A percentile compares a stretch with the other conserved stretches of the same genome.
These are phyloP conservation scores for Pueraria montana DNA, from an alignment of 306 rosid species.

Conservation along the genomic window DNA sequence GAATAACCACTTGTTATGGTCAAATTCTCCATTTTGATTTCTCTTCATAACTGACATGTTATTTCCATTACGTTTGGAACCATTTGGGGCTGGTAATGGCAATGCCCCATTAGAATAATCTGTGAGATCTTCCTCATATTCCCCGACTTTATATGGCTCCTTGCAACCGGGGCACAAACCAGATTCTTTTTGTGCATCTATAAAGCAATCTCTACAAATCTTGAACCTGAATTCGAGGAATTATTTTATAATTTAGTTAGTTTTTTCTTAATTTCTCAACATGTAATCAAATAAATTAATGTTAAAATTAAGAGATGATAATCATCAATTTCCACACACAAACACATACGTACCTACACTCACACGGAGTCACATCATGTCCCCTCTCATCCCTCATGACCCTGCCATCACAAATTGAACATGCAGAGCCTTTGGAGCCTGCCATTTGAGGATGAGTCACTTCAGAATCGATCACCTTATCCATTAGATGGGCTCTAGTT, in stretches of 20 bases:
- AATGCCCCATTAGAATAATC: neutral
- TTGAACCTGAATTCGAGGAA: neutral
- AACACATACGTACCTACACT: constrained; percentile 5
- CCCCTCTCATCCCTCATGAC: constrained; percentile 2
- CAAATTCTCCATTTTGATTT: neutral
- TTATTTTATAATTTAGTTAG: neutral
- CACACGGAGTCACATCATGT: neutral
- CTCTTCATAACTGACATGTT: constrained; percentile 1
- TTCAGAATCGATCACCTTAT: constrained; percentile 2
- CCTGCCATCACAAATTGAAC: neutral
- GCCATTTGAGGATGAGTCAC: constrained; percentile 7
- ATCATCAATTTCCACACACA: no score
- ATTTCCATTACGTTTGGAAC: neutral
- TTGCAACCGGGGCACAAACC: constrained; percentile 5
- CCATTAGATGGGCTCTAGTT: neutral
- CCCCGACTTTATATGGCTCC: neutral
- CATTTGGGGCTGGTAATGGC: neutral
- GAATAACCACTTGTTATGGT: constrained; percentile 1
- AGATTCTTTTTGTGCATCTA: neutral
- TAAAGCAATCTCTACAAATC: constrained; percentile 3
- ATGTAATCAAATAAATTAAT: no score
- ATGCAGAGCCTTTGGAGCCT: neutral
- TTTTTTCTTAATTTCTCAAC: neutral
- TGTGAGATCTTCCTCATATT: neutral
- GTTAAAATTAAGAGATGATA: no score